Conservation (phyloP, 1,284 basidiomycete species). For the Mrakiaceae sp. region DNA sequence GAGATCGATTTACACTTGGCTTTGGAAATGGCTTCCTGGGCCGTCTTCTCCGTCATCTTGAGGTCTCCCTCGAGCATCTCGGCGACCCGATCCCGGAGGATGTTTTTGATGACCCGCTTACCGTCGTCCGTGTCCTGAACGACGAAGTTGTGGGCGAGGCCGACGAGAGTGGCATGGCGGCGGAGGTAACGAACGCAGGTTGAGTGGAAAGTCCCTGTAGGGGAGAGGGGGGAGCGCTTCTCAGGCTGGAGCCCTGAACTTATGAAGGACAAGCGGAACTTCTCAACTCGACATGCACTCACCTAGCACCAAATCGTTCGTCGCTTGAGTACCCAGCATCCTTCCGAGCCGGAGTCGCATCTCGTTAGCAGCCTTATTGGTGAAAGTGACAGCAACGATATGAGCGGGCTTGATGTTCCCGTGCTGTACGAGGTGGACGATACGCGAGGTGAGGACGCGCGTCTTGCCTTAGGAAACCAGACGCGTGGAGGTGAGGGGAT, state of each 20-base stretch:
- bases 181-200: slow-evolving; percentile 61
- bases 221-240: background rate
- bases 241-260: background rate
- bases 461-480: slow-evolving; percentile 33
- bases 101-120: slow-evolving; percentile 56
- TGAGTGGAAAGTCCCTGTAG: slow-evolving; percentile 71
- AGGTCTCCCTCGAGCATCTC: slow-evolving; percentile 18
- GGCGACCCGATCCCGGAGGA: slow-evolving; percentile 46
- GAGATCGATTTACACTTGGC: slow-evolving; percentile 62
- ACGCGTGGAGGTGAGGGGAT: background rate
- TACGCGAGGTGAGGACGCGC: slow-evolving; percentile 64
- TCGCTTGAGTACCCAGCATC: background rate
- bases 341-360: background rate
- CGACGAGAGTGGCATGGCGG: slow-evolving; percentile 50
- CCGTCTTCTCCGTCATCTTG: slow-evolving; percentile 51
- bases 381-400: slow-evolving; percentile 72
- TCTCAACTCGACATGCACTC: background rate
- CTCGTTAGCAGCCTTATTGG: slow-evolving; percentile 55
- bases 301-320: background rate
- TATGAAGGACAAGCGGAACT: background rate
- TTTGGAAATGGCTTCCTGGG: slow-evolving; percentile 59
- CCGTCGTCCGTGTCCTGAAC: slow-evolving; percentile 76
- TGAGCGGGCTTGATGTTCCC: slow-evolving; percentile 47
- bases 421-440: slow-evolving; percentile 58
- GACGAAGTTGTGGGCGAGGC: slow-evolving; percentile 62